Conservation (phyloP, 257 asterid species). For the Nicotiana attenuata region DNA sequence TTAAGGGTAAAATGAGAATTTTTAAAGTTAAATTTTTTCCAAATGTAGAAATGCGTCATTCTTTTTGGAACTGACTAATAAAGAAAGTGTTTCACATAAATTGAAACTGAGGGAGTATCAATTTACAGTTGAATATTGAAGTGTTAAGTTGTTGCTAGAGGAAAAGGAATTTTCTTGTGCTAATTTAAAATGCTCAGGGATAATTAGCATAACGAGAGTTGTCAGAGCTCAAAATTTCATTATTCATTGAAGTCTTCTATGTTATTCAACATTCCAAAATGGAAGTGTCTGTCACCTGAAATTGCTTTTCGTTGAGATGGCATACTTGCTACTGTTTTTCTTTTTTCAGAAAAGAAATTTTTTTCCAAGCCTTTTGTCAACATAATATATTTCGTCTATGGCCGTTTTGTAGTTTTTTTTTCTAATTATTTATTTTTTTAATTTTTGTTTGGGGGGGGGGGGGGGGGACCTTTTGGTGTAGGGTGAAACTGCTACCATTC, state of each 20-base stretch:
- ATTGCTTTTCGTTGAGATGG: background rate
- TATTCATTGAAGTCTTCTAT: background rate
- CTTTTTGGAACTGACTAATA: no score
- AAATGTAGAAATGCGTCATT: no score
- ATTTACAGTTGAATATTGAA: background rate
- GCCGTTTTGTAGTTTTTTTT: background rate
- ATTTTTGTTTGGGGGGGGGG: background rate
- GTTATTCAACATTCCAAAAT: background rate
- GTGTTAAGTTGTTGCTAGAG: background rate
- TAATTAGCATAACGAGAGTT: background rate
- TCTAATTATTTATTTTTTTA: no score
- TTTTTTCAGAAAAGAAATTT: background rate
- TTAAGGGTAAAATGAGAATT: no score
- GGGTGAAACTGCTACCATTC: background rate
- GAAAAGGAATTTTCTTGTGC: background rate
- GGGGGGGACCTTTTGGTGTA: background rate
- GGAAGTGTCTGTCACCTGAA: background rate
- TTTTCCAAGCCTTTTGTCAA: background rate
- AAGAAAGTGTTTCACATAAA: no score
- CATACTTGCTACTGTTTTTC: background rate
- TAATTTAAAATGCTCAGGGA: background rate
- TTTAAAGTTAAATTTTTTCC: no score
- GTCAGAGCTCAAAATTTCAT: background rate
- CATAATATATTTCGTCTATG: background rate
- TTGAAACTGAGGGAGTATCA: background rate